Conservation (phyloP, 495 filamentous ascomycete species). For the Aspergillus cavernicola region DNA sequence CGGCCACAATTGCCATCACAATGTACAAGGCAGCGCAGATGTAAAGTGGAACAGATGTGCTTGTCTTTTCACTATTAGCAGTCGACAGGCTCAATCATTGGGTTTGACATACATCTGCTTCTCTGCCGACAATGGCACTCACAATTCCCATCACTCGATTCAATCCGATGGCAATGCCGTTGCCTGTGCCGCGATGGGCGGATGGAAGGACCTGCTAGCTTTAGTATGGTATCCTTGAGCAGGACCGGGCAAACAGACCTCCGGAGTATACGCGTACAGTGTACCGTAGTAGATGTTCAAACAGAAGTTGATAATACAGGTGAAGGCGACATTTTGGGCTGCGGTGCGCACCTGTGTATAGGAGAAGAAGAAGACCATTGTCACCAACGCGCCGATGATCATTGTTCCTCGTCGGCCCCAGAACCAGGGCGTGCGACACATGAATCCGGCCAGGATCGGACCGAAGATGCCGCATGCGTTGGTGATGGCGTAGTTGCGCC, state of each 20-base stretch:
- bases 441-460: constrained; percentile 60
- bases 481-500: constrained; percentile 69
- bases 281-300: constrained; percentile 72
- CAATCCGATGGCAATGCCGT: constrained; percentile 54
- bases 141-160: constrained; percentile 73
- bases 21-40: constrained; percentile 65
- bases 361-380: constrained; percentile 65
- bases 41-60: constrained; percentile 61
- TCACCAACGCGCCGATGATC: constrained; percentile 58
- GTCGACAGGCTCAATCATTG: neutral
- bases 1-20: constrained; percentile 58
- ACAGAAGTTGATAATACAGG: constrained; percentile 61
- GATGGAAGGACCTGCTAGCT: constrained; percentile 7
- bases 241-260: constrained; percentile 20
- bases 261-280: constrained; percentile 60
- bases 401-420: constrained; percentile 62
- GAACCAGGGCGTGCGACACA: constrained; percentile 55
- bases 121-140: constrained; percentile 60
- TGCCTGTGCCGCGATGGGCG: constrained; percentile 11
- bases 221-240: neutral
- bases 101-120: constrained; percentile 40
- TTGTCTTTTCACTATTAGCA: constrained; percentile 31
- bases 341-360: constrained; percentile 61
- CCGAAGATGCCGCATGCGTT: constrained; percentile 63
- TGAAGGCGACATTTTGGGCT: constrained; percentile 61